These are phyloP conservation scores for Pseudogymnoascus sp. DNA, from an alignment of 2,329 filamentous ascomycete genomes.

Conservation along the genomic window DNA sequence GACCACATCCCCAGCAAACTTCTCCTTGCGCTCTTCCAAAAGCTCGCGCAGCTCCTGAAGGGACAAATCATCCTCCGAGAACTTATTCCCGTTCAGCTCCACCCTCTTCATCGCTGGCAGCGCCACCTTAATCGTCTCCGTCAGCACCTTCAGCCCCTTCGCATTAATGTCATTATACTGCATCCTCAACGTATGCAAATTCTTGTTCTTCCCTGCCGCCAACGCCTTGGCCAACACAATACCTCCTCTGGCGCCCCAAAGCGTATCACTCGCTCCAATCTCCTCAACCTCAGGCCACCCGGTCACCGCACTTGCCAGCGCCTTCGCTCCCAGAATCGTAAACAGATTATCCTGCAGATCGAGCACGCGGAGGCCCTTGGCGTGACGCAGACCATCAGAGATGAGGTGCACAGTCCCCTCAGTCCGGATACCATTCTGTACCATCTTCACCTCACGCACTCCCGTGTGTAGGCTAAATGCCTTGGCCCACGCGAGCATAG, in stretches of 20 bases:
- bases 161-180: constrained; percentile 93
- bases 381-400: constrained; percentile 66
- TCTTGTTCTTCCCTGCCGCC: constrained; percentile 64
- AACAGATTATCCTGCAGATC: constrained; percentile 99
- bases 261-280: constrained; percentile 80
- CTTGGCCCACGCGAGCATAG: constrained; percentile 91
- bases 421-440: constrained; percentile 93
- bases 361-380: constrained; percentile 61
- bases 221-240: constrained; percentile 66
- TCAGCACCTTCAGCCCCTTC: constrained; percentile 62
- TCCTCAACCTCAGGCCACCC: constrained; percentile 72
- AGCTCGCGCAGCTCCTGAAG: constrained; percentile 61
- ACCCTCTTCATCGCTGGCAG: constrained; percentile 75
- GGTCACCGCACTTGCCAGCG: constrained; percentile 65
- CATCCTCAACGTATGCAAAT: constrained; percentile 71
- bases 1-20: constrained; percentile 54
- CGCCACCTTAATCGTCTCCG: constrained; percentile 55
- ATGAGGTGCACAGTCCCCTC: constrained; percentile 82
- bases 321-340: constrained; percentile 69
- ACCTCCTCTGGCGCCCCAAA: constrained; percentile 71
- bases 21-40: constrained; percentile 70
- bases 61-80: constrained; percentile 72
- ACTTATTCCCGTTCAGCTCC: constrained; percentile 94
- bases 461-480: constrained; percentile 75
- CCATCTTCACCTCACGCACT: constrained; percentile 87